Percentiles rank a stretch among this genome's conserved stretches.
phyloP scores from a whole-genome alignment of 1,284 basidiomycete genomes.

The Somion occarium region DNA sequence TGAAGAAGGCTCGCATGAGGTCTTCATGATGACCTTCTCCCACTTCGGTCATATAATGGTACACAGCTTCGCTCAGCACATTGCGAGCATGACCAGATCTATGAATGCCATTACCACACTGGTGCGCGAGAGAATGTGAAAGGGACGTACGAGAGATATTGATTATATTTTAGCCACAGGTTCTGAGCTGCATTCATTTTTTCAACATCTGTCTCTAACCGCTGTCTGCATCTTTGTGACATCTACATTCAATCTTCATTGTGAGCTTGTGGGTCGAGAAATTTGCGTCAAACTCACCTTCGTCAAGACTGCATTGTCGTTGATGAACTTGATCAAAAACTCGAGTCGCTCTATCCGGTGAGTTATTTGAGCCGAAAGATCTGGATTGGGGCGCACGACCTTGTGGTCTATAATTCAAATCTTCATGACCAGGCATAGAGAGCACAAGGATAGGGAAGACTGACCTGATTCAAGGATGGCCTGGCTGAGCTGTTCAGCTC shows the following conservation, averaged over 20 bases:
- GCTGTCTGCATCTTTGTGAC: slow-evolving; percentile 73
- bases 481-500: slow-evolving; percentile 72
- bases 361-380: slow-evolving; percentile 76
- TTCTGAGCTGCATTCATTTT: slow-evolving; percentile 80
- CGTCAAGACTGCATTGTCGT: slow-evolving; percentile 72
- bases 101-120: slow-evolving; percentile 1
- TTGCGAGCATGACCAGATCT: slow-evolving; percentile 43
- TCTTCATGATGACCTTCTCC: slow-evolving; percentile 67
- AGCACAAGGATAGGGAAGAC: not conserved
- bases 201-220: slow-evolving; percentile 83
- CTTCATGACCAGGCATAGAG: not conserved
- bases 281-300: slow-evolving; percentile 44
- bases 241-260: slow-evolving; percentile 46
- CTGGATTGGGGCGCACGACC: slow-evolving; percentile 73
- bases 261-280: not conserved
- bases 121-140: not conserved
- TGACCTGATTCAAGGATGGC: slow-evolving; percentile 69
- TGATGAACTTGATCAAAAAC: slow-evolving; percentile 85
- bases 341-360: slow-evolving; percentile 73
- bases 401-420: slow-evolving; percentile 48
- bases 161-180: slow-evolving; percentile 83
- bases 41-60: slow-evolving; percentile 55
- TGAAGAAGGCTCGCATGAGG: slow-evolving; percentile 82
- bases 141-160: slow-evolving; percentile 52
- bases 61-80: slow-evolving; percentile 62